Conservation (phyloP, 1,284 basidiomycete species). For the Porodaedalea pini region DNA sequence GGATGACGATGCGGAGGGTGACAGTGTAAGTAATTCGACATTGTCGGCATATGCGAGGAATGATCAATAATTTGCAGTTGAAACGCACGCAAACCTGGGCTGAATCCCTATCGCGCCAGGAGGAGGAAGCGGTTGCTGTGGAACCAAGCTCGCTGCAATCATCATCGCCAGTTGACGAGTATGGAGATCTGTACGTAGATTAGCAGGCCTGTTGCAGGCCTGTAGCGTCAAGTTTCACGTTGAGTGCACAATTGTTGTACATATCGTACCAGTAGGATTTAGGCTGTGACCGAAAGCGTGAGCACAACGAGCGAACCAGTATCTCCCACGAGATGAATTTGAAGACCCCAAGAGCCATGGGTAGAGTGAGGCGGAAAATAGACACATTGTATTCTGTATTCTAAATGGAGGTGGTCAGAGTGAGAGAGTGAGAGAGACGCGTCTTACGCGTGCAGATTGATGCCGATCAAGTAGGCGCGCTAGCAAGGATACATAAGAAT, state of each 20-base stretch:
- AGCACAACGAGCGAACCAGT: too few species aligned
- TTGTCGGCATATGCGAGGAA: conserved; percentile 21
- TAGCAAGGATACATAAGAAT: too few species aligned
- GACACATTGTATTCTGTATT: neutral
- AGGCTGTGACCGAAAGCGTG: too few species aligned
- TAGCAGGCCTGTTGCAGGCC: too few species aligned
- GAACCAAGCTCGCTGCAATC: conserved; percentile 14
- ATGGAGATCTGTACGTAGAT: neutral
- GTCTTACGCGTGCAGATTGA: neutral
- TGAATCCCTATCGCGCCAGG: conserved; percentile 15
- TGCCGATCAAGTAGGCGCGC: neutral
- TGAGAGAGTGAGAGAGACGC: neutral
- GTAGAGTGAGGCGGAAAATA: too few species aligned
- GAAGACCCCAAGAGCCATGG: too few species aligned
- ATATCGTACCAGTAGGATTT: neutral
- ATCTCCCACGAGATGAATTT: too few species aligned
- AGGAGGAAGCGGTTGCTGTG: conserved; percentile 8
- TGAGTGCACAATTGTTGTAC: neutral
- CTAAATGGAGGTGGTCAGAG: neutral
- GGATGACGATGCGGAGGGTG: conserved; percentile 35
- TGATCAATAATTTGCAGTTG: conserved; percentile 16
- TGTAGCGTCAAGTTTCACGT: neutral
- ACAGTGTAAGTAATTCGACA: conserved; percentile 28
- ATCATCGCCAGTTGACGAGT: conserved; percentile 7
- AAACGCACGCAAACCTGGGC: conserved; percentile 22